Base-by-base conservation (phyloP, 2,329 filamentous ascomycete genomes). In the Colletotrichum lini region DNA sequence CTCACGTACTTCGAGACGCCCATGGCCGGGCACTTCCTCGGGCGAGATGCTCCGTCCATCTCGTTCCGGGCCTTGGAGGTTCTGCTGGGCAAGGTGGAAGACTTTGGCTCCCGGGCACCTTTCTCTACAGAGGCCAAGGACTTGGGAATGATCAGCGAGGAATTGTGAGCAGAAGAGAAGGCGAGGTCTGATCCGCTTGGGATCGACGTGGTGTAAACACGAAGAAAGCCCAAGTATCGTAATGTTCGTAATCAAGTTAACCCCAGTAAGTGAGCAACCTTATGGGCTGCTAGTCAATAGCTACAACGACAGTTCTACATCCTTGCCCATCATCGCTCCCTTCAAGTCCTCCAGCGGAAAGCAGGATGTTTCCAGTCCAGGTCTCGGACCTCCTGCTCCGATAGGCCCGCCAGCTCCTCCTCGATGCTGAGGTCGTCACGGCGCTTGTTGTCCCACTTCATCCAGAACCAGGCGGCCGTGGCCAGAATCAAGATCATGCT, bases 31-130 rank as follows among this genome's bases (percentile, higher is more conserved):
- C 92, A 95, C 81, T 92, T 91, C 86, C 81, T 88, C 1, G 90
- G 90, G 0, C 89, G 93, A 79, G 94, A 93, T 77, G 88, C 90
- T 21, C 91, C 93, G 0, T 87, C 85, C 18, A 91, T 90, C 0
- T 87, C 91, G 0, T 94, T 93, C 77, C 84, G 93, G 44, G 91
- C 93, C 67, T 78, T 96, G 23, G 93, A 96, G 84, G 92, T 92
- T 76, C 79, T 96, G 75, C 84, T 96, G 1, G 94, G 94, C 0
- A 84, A 92, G 49, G 89, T 95, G n/a, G 81, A 88, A 18, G n/a
- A 26, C 30, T 56, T 67, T 15, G 30, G 65, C 4, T 67, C 57
- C 12, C 10, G 21, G 2, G 18, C 52, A n/a, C 52, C 52, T 4
- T 54, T 54, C 30, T 38, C 52, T 10, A 54, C 26, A 18, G 26